Percentiles rank a stretch among this genome's conserved stretches.
Evolutionary conservation across 768 basidiomycete species (phyloP).

Genomic region (Tylopilus vinaceipallidus): DNA sequence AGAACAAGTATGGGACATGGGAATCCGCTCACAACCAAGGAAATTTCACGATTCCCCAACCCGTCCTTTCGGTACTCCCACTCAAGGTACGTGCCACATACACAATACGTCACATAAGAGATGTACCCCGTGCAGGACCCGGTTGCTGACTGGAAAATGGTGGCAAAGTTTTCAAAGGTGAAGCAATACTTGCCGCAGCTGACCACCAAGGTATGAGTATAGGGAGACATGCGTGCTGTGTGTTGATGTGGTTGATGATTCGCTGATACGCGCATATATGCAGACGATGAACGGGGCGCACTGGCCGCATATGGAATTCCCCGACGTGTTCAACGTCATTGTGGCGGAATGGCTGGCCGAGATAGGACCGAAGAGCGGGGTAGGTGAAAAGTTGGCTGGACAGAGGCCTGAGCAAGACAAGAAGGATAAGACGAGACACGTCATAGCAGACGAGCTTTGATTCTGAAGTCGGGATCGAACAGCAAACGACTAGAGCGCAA

Average conservation of each 20-base stretch:
- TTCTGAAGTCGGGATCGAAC: constrained; percentile 10
- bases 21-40: constrained; percentile 38
- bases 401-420: background rate
- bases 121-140: constrained; percentile 30
- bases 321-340: constrained; percentile 48
- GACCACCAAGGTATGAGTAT: constrained; percentile 33
- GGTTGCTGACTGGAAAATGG: constrained; percentile 42
- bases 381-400: background rate
- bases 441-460: constrained; percentile 13
- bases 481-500: background rate
- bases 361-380: background rate
- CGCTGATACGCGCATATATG: constrained; percentile 30
- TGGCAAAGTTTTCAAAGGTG: constrained; percentile 28
- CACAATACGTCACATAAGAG: too few species aligned
- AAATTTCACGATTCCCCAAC: constrained; percentile 43
- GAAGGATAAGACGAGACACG: too few species aligned
- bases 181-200: constrained; percentile 35
- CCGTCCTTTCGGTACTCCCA: constrained; percentile 41
- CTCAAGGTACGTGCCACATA: constrained; percentile 29
- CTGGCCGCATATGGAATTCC: constrained; percentile 67
- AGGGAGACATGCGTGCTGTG: background rate
- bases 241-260: constrained; percentile 29
- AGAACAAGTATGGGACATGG: constrained; percentile 42
- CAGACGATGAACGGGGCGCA: constrained; percentile 57
- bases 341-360: constrained; percentile 51